Conservation (phyloP, 2,329 filamentous ascomycete species). For the Rhytidhysteron rufulum region DNA sequence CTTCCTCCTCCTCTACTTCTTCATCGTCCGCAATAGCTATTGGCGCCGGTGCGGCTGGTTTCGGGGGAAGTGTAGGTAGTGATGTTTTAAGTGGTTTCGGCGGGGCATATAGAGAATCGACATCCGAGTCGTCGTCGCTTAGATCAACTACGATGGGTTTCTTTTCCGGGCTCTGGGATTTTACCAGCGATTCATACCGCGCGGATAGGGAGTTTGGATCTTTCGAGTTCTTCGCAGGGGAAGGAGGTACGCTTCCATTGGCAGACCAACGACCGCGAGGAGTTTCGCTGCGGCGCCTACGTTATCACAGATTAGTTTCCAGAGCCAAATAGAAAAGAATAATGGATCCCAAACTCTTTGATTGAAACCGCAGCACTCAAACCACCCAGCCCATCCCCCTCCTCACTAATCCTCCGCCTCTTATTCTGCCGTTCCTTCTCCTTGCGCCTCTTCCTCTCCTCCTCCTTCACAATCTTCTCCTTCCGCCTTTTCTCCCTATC, state of each 20-base stretch:
- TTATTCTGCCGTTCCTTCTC: conserved; percentile 24
- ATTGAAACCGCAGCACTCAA: conserved; percentile 2
- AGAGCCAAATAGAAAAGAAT: not conserved
- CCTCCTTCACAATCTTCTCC: conserved; percentile 17
- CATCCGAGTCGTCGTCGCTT: conserved; percentile 17
- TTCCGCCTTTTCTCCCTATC: conserved; percentile 32
- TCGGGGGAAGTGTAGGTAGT: not conserved
- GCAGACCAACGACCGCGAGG: conserved; percentile 11
- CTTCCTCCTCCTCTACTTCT: conserved; percentile 27
- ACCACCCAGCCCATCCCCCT: conserved; percentile 16
- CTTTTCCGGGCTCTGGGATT: conserved; percentile 11
- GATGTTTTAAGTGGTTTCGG: conserved; percentile 1
- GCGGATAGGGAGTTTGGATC: conserved; percentile 19
- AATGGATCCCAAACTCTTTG: not conserved
- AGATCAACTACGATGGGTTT: conserved; percentile 21
- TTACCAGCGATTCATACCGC: conserved; percentile 27
- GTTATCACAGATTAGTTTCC: not conserved
- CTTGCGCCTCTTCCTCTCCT: conserved; percentile 19
- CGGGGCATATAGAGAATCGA: conserved; percentile 7
- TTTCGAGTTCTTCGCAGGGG: conserved; percentile 5
- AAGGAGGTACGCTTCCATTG: conserved; percentile 8
- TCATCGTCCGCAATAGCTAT: conserved; percentile 2
- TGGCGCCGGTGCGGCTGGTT: conserved; percentile 1
- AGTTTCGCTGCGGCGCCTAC: conserved; percentile 22
- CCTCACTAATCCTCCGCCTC: conserved; percentile 20